Evolutionary conservation across 2,329 filamentous ascomycete genomes (phyloP).

Genomic region (Neodidymelliopsis sp.): DNA sequence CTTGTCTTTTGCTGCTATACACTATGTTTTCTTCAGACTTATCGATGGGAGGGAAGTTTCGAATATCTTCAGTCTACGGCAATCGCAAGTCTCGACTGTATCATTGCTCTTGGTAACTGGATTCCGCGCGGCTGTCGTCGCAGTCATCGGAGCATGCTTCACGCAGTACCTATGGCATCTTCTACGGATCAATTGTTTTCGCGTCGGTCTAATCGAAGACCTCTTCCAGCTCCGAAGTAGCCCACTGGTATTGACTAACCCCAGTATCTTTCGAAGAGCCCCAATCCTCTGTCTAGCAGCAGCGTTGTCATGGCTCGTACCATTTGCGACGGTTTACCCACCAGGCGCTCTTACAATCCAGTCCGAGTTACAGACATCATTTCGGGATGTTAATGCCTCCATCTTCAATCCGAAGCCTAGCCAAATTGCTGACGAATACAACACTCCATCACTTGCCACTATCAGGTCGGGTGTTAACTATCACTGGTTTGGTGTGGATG

Average conservation of each 20-base stretch:
- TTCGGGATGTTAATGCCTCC: not conserved
- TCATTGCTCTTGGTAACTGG: not conserved
- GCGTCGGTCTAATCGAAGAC: not conserved
- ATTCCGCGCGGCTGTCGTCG: not conserved
- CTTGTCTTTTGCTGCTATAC: constrained; percentile 6
- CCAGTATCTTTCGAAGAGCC: not conserved
- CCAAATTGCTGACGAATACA: not conserved
- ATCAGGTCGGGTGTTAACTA: not conserved
- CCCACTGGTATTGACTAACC: not conserved
- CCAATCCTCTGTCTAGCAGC: not conserved
- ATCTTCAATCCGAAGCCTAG: too few species aligned
- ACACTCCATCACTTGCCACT: not conserved
- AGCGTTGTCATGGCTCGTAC: not conserved
- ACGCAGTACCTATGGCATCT: not conserved
- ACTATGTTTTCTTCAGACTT: constrained; percentile 14
- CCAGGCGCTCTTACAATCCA: not conserved
- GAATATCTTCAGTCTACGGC: constrained; percentile 2
- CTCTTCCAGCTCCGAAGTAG: not conserved
- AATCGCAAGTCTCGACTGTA: not conserved
- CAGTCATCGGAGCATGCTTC: not conserved
- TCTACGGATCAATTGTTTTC: not conserved
- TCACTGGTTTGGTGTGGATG: not conserved
- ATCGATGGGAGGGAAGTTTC: constrained; percentile 18
- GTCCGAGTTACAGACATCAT: not conserved
- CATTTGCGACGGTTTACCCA: not conserved